Conservation (phyloP, 345 rosid species). For the Cardamine chenopodiifolia region DNA sequence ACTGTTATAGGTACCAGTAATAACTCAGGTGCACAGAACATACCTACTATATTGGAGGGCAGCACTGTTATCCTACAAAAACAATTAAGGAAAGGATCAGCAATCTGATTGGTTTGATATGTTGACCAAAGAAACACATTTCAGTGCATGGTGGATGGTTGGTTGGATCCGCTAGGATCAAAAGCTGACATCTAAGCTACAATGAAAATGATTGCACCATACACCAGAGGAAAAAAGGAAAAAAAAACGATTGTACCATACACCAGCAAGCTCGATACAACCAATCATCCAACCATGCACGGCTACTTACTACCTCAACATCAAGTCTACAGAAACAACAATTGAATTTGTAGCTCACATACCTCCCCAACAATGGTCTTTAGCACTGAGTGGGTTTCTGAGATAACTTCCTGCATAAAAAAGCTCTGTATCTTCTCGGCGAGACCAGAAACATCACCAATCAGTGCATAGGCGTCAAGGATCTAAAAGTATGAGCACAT, state of each 20-base stretch:
- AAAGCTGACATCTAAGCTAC: constrained; percentile 17
- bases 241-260: background rate
- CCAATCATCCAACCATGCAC: constrained; percentile 19
- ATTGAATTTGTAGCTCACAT: constrained; percentile 29
- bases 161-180: constrained; percentile 4
- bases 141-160: background rate
- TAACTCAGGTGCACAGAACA: constrained; percentile 35
- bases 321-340: constrained; percentile 21
- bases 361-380: constrained; percentile 85
- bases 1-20: constrained; percentile 24
- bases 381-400: constrained; percentile 82
- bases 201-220: constrained; percentile 10
- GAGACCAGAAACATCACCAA: constrained; percentile 96
- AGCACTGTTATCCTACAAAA: constrained; percentile 70
- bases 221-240: background rate
- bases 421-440: constrained; percentile 98
- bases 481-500: constrained; percentile 58
- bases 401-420: constrained; percentile 96
- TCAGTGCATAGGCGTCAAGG: constrained; percentile 96
- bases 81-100: constrained; percentile 21
- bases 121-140: background rate
- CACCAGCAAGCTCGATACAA: constrained; percentile 25
- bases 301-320: constrained; percentile 19
- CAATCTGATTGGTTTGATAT: constrained; percentile 5
- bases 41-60: constrained; percentile 76